Evolutionary conservation across 768 basidiomycete genomes (phyloP).

Genomic region (Nevesoporus exiguus): DNA sequence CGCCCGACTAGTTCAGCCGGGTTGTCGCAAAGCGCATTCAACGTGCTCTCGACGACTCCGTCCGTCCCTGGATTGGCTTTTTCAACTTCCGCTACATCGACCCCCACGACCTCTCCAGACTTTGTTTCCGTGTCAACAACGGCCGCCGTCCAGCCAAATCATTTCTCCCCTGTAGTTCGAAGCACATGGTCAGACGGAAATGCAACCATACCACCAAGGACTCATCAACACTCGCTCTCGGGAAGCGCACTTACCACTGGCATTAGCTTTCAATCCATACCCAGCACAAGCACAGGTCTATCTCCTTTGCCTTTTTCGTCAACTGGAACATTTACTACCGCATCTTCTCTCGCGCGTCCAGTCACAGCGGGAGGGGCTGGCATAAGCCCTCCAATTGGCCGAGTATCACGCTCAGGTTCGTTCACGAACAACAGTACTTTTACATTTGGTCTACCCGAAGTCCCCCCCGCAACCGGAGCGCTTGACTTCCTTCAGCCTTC

Average conservation of each 20-base stretch:
- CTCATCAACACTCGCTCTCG: conserved; percentile 33
- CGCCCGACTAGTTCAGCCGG: conserved; percentile 34
- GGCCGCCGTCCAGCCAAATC: conserved; percentile 19
- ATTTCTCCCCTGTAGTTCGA: conserved; percentile 27
- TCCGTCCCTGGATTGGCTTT: conserved; percentile 17
- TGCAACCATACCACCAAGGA: conserved; percentile 25
- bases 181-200: conserved; percentile 32
- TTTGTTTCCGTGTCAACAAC: conserved; percentile 23
- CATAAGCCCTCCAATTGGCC: conserved; percentile 41
- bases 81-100: conserved; percentile 20
- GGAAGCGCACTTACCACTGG: conserved; percentile 25
- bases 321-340: conserved; percentile 29
- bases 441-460: conserved; percentile 35
- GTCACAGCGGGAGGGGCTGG: conserved; percentile 19
- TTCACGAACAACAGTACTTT: conserved; percentile 45
- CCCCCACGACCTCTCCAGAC: conserved; percentile 20
- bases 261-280: conserved; percentile 33
- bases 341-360: conserved; percentile 27
- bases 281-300: conserved; percentile 29
- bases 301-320: conserved; percentile 30
- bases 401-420: conserved; percentile 58
- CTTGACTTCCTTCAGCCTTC: conserved; percentile 31
- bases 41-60: conserved; percentile 17
- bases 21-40: conserved; percentile 22
- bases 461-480: conserved; percentile 23